phyloP scores from a whole-genome alignment of 2,329 filamentous ascomycete genomes.

The Chaetothyriales sp. region DNA sequence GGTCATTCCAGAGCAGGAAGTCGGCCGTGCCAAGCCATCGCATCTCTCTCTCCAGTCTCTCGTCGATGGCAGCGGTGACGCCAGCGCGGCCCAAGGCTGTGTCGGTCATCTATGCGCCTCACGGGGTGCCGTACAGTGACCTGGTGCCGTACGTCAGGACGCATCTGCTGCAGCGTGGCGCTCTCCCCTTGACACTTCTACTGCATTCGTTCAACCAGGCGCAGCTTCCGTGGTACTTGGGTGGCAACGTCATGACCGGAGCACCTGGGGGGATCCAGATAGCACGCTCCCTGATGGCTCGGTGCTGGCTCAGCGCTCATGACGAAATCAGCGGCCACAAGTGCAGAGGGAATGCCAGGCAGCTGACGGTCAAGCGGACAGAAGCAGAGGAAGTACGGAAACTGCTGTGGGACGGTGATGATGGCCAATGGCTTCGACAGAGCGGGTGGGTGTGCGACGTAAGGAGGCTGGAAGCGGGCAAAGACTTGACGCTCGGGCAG shows the following conservation, averaged over 20 bases:
- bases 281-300: slow-evolving; percentile 33
- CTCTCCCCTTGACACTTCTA: slow-evolving; percentile 36
- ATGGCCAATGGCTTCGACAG: slow-evolving; percentile 10
- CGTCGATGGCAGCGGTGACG: slow-evolving; percentile 10
- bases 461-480: slow-evolving; percentile 10
- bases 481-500: slow-evolving; percentile 9
- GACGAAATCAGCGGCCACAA: slow-evolving; percentile 37
- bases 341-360: slow-evolving; percentile 29
- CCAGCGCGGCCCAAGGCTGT: slow-evolving; percentile 22
- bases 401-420: slow-evolving; percentile 20
- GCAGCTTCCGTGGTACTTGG: slow-evolving; percentile 39
- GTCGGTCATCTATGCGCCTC: slow-evolving; percentile 40
- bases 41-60: slow-evolving; percentile 10
- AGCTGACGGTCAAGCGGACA: slow-evolving; percentile 26
- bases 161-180: slow-evolving; percentile 29
- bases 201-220: slow-evolving; percentile 39
- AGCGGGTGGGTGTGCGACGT: slow-evolving; percentile 16
- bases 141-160: slow-evolving; percentile 34
- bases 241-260: slow-evolving; percentile 37
- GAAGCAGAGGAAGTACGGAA: slow-evolving; percentile 23
- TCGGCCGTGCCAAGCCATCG: slow-evolving; percentile 2
- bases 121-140: slow-evolving; percentile 33
- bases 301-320: slow-evolving; percentile 40
- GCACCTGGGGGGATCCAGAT: slow-evolving; percentile 35
- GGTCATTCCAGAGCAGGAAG: slow-evolving; percentile 8